Evolutionary conservation across 768 basidiomycete genomes (phyloP), one percentile per base, ranked within the genome.

Genomic region (Lentinula lateritia): DNA sequence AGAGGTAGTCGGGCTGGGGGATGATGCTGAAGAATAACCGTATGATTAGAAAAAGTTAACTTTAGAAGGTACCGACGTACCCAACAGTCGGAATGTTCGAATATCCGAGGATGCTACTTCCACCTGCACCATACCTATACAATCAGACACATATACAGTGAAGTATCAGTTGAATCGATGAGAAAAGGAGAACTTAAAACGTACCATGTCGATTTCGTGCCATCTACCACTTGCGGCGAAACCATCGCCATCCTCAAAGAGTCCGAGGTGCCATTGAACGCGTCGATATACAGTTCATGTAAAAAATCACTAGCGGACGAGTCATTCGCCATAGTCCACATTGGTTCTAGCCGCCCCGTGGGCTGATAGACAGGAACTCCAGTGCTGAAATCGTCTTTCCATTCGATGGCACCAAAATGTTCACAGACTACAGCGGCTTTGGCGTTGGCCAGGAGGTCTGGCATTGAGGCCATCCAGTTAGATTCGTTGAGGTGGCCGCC

Each of bases 251-350:
- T 73, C 41, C 72, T 62, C 18, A 73, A 61, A 13, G 50, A 50
- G 10, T 68, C 66, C 2, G 67, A 65, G 5, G 72, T 71, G 3
- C 67, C 72, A 12, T 65, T 60, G 54, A 73, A 73, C 12, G 70
- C 65, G n/a, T 71, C 66, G 12, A 69, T 50, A 56, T 73, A 73
- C 42, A 68, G 23, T 46, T 67, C 38, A 50, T 72, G 71, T 5
- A 73, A 62, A 28, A 62, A 20, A 35, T 62, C 50, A 54, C 70
- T 72, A 1, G 63, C 64, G 32, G 61, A 61, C 13, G 69, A 67
- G 36, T 67, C 66, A 60, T 71, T 72, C 70, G 64, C 71, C 70
- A 71, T 71, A 4, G 72, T 73, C 72, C 72, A 73, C 72, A 73
- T 73, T 15, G 72, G 72, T 58, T 73, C 72, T 32, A 66, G 48